Conservation (phyloP, 257 asterid genomes). For the Scutellaria baicalensis region DNA sequence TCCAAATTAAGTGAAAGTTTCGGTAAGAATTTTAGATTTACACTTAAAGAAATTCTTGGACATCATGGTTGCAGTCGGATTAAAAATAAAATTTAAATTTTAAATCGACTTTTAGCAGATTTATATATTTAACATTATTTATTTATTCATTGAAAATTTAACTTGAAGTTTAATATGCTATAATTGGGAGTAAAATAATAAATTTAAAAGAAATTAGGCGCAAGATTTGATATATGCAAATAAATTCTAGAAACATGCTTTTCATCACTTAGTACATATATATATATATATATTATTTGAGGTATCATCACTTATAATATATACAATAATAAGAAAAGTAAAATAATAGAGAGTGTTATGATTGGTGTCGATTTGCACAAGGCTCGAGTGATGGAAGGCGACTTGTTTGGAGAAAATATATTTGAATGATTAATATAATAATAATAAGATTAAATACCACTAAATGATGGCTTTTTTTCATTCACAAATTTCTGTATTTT, state of each 20-base stretch:
- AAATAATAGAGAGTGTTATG: not conserved
- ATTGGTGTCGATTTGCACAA: not conserved
- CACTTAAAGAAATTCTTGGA: too few species aligned
- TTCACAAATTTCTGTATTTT: not conserved
- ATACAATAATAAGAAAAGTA: not conserved
- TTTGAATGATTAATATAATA: not conserved
- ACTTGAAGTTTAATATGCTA: too few species aligned
- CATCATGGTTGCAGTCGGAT: too few species aligned
- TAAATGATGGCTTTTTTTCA: not conserved
- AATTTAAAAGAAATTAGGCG: not conserved
- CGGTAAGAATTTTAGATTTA: too few species aligned
- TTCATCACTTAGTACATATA: too few species aligned
- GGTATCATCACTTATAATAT: not conserved
- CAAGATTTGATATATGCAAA: not conserved
- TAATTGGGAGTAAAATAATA: too few species aligned
- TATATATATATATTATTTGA: too few species aligned
- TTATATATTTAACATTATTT: too few species aligned
- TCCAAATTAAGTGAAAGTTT: too few species aligned
- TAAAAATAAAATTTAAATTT: too few species aligned
- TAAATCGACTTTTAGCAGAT: too few species aligned
- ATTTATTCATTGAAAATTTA: too few species aligned
- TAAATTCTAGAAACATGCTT: not conserved
- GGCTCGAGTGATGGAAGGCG: not conserved
- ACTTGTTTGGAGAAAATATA: conserved; percentile 6
- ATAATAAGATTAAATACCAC: not conserved